Evolutionary conservation across 371 early-diverging fungal species (phyloP).

Genomic region (Mortierella sp.): DNA sequence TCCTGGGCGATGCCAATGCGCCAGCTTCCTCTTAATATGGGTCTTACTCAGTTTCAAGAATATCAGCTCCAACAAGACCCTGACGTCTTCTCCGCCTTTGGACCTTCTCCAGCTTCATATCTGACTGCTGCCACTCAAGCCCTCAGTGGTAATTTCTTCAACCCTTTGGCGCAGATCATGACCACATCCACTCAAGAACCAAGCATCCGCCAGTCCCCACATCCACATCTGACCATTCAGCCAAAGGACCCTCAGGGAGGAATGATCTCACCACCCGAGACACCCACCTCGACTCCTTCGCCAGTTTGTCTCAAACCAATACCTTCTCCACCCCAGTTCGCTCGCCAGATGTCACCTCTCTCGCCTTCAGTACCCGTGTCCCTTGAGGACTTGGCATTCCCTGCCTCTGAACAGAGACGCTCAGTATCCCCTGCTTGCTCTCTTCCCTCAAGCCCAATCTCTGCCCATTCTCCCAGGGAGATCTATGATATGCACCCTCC

Average conservation of each 20-base stretch:
- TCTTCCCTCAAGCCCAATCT: conserved; percentile 81
- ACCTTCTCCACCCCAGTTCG: conserved; percentile 21
- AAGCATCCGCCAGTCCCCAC: conserved; percentile 7
- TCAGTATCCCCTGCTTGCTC: conserved; percentile 69
- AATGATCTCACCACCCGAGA: conserved; percentile 48
- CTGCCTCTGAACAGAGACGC: conserved; percentile 85
- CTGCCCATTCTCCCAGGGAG: conserved; percentile 47
- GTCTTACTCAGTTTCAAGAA: conserved; percentile 38
- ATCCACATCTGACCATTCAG: conserved; percentile 10
- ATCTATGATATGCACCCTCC: conserved; percentile 61
- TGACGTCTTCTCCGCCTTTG: conserved; percentile 28
- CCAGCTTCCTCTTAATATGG: conserved; percentile 21
- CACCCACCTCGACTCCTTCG: conserved; percentile 47
- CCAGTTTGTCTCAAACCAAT: conserved; percentile 49
- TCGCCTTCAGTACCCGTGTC: conserved; percentile 20
- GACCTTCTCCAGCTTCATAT: conserved; percentile 29
- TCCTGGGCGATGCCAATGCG: conserved; percentile 14
- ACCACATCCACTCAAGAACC: conserved; percentile 6
- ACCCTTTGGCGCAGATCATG: conserved; percentile 65
- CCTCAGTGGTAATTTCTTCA: conserved; percentile 18
- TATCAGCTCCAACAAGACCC: conserved; percentile 49
- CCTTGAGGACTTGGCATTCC: conserved; percentile 73
- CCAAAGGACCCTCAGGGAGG: conserved; percentile 13
- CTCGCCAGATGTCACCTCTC: conserved; percentile 43
- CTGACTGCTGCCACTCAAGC: conserved; percentile 43